Evolutionary conservation across 257 asterid species (phyloP).

Genomic region (Cordia subcordata): DNA sequence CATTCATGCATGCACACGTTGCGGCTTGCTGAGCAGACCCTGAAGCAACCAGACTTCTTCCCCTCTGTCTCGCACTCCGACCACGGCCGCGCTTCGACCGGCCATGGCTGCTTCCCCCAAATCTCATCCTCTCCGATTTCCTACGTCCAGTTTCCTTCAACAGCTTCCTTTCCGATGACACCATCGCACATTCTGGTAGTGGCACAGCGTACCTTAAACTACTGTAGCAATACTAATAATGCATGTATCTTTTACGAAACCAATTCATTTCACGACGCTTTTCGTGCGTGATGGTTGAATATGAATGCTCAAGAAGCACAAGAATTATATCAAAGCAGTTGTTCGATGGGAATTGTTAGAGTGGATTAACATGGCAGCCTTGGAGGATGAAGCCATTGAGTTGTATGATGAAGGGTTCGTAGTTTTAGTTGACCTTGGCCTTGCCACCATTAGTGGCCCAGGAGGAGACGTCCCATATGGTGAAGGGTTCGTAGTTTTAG

Average conservation of each 20-base stretch:
- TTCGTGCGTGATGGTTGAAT: conserved; percentile 30
- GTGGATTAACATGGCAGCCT: conserved; percentile 76
- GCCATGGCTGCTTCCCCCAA: no score
- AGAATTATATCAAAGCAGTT: conserved; percentile 52
- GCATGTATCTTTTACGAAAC: conserved; percentile 66
- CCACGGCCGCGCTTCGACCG: no score
- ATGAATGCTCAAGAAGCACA: conserved; percentile 26
- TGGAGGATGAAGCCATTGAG: conserved; percentile 63
- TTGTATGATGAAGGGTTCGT: conserved; percentile 66
- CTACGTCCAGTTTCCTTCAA: conserved; percentile 54
- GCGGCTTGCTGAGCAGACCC: conserved; percentile 19
- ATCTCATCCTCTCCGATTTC: conserved; percentile 27
- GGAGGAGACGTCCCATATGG: conserved; percentile 91
- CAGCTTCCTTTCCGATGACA: conserved; percentile 50
- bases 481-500: conserved; percentile 68
- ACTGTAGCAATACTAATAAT: conserved; percentile 73
- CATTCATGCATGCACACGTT: conserved; percentile 4
- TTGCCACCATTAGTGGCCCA: conserved; percentile 97
- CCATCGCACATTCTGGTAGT: conserved; percentile 68
- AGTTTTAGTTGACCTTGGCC: conserved; percentile 59
- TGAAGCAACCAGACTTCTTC: conserved; percentile 12
- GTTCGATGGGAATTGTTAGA: conserved; percentile 64
- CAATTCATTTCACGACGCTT: conserved; percentile 50
- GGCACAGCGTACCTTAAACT: conserved; percentile 57
- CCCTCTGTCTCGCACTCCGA: conserved; percentile 26